These are phyloP conservation scores for Fusarium keratoplasticum DNA, from an alignment of 2,329 filamentous ascomycete species.

Conservation along the genomic window DNA sequence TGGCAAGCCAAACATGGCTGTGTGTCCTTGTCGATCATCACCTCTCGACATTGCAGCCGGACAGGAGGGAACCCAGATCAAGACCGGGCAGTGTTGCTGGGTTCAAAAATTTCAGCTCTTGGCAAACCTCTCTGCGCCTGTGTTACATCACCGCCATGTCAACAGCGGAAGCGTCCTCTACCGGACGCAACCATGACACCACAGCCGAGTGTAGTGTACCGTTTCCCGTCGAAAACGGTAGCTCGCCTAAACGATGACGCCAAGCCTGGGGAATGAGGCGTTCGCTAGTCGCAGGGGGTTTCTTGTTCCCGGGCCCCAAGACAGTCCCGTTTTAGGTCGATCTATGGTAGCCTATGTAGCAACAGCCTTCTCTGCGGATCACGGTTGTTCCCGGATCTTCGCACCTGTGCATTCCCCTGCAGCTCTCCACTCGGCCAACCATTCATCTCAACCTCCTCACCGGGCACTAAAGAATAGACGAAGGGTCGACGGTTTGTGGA, in stretches of 20 bases:
- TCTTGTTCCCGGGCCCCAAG: not conserved
- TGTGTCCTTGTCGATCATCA: not conserved
- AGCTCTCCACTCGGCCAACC: not conserved
- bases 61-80: not conserved
- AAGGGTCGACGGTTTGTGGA: not conserved
- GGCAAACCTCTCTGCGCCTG: not conserved
- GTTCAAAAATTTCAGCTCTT: not conserved
- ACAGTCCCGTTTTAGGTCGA: constrained; percentile 12
- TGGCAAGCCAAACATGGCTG: not conserved
- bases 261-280: constrained; percentile 16
- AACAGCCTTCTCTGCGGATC: not conserved
- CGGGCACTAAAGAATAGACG: not conserved
- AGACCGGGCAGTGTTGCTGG: not conserved
- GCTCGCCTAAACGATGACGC: not conserved
- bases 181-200: constrained; percentile 12
- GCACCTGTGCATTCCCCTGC: not conserved
- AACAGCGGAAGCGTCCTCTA: not conserved
- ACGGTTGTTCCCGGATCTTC: constrained; percentile 5
- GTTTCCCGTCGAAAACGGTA: constrained; percentile 15
- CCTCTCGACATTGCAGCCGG: not conserved
- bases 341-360: not conserved
- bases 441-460: not conserved
- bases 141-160: not conserved
- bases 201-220: constrained; percentile 16
- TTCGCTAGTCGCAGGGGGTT: not conserved